Evolutionary conservation across 495 filamentous ascomycete genomes (phyloP).

Genomic region (Terfezia boudieri): DNA sequence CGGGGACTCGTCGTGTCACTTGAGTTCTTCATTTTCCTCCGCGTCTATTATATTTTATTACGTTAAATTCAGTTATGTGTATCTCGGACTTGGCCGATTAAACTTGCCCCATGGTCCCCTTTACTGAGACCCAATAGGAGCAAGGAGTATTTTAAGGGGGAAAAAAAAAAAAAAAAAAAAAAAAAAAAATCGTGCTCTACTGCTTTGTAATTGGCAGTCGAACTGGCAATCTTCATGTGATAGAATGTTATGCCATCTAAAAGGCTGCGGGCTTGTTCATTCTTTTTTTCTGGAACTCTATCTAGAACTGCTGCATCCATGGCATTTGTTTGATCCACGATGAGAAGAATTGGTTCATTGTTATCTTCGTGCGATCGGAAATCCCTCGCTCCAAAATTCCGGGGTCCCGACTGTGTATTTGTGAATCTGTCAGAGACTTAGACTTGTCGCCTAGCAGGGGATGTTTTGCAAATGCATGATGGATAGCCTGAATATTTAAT

Average conservation of each 20-base stretch:
- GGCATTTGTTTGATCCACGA: neutral
- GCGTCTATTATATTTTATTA: no score
- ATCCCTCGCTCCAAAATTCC: neutral
- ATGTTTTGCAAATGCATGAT: neutral
- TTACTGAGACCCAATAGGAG: no score
- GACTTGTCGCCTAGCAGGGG: neutral
- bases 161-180: no score
- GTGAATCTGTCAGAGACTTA: neutral
- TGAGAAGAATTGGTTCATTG: neutral
- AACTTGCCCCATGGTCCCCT: no score
- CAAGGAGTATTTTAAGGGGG: no score
- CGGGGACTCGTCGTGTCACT: no score
- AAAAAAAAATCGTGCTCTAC: no score
- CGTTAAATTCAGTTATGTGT: no score
- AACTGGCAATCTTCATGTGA: neutral
- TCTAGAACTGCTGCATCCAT: neutral
- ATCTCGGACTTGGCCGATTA: no score
- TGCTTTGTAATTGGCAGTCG: neutral
- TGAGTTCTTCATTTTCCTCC: no score
- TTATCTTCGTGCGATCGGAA: neutral
- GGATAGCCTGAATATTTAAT: neutral
- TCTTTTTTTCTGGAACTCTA: neutral
- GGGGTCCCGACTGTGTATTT: neutral
- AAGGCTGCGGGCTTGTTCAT: neutral
- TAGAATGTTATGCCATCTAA: neutral